Evolutionary conservation across 345 rosid species (phyloP).

Genomic region (Eucalyptus cloeziana): DNA sequence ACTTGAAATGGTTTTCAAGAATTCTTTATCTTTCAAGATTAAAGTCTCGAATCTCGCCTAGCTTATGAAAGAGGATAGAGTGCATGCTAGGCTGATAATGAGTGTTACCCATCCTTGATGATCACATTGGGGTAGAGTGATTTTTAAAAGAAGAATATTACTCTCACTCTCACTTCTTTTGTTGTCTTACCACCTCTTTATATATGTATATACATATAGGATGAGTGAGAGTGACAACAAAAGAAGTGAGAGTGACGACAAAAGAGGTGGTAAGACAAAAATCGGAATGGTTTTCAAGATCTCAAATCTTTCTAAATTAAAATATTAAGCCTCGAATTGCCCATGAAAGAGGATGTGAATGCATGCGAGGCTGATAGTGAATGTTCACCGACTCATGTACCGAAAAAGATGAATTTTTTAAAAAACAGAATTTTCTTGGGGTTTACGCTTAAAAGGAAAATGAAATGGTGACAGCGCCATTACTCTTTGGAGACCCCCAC

Average conservation of each 20-base stretch:
- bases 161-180: no score
- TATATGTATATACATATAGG: no score
- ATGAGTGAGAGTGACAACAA: neutral
- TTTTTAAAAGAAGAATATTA: no score
- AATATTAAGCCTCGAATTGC: neutral
- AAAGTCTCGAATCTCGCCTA: no score
- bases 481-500: neutral
- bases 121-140: neutral
- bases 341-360: neutral
- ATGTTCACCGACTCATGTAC: neutral
- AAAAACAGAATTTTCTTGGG: neutral
- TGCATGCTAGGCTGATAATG: neutral
- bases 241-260: neutral
- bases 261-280: neutral
- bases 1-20: no score
- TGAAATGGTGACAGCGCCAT: neutral
- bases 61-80: neutral
- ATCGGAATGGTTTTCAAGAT: neutral
- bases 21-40: no score
- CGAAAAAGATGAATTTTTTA: neutral
- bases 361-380: neutral
- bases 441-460: neutral
- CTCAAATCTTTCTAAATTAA: neutral
- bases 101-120: neutral
- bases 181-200: no score